A percentile compares a stretch with the other conserved stretches of the same genome.
Conservation (phyloP, 2,329 filamentous ascomycete species). For the Penicillium digitatum region DNA sequence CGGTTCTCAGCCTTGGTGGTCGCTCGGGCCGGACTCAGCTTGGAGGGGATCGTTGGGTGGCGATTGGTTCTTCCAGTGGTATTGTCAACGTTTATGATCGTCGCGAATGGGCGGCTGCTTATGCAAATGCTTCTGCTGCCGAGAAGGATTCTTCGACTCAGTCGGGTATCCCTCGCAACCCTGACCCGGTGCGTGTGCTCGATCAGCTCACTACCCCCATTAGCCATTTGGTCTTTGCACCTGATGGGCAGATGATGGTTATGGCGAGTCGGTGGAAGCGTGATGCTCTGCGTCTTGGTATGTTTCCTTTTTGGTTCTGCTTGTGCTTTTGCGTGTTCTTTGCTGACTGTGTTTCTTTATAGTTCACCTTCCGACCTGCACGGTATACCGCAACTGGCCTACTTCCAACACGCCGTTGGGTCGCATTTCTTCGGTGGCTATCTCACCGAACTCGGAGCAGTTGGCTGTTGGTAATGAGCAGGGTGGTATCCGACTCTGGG, state of each 20-base stretch:
- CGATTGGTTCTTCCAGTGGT: constrained; percentile 77
- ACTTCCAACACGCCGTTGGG: constrained; percentile 85
- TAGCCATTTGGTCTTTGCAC: constrained; percentile 73
- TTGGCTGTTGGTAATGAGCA: constrained; percentile 84
- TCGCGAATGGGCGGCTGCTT: constrained; percentile 53
- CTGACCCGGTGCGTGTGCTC: constrained; percentile 67
- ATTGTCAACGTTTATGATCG: constrained; percentile 95
- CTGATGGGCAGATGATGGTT: constrained; percentile 82
- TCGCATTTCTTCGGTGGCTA: constrained; percentile 70
- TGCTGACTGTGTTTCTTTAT: constrained; percentile 8
- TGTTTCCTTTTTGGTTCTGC: constrained; percentile 8
- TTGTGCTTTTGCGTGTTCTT: not conserved
- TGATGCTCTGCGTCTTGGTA: constrained; percentile 71
- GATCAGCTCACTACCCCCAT: constrained; percentile 86
- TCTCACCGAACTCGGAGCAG: constrained; percentile 62
- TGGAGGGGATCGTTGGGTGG: constrained; percentile 84
- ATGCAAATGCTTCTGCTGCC: constrained; percentile 27
- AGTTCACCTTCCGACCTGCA: constrained; percentile 87
- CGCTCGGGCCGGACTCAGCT: constrained; percentile 38
- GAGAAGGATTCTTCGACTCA: constrained; percentile 28
- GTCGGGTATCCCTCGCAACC: constrained; percentile 58
- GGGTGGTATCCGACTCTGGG: constrained; percentile 87
- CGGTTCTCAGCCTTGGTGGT: constrained; percentile 70
- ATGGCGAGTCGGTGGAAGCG: constrained; percentile 85
- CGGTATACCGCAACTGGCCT: constrained; percentile 95